Evolutionary conservation across 148 eudicot species (phyloP), one percentile per base, ranked within the genome.

Genomic region (Chenopodium berlandieri): DNA sequence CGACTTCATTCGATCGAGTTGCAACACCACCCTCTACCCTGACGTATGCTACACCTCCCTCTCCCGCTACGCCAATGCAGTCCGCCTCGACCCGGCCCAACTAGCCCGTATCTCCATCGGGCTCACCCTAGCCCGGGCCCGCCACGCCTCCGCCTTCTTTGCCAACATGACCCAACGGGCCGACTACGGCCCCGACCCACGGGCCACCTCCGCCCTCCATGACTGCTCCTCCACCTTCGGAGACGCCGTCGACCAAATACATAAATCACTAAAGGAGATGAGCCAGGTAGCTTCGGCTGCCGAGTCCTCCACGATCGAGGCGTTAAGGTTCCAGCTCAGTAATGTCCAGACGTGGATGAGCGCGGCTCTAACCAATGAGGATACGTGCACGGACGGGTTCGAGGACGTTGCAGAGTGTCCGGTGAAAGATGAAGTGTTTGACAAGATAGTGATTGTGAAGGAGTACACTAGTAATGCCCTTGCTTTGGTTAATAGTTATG

Each of bases 311-410:
- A 30, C 65, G 13, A 6, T 19, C 8, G 93, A 90, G 83, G 79
- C 84, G 64, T 66, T 90, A 11, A 73, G 79, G 86, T 94, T 93
- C 85, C 86, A 90, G 88, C 48, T 94, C 80, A 91, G 92, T 84
- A 94, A 94, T 62, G 95, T 94, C 72, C 94, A 94, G 88, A 92
- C 98, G 87, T 94, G 95, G 94, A 90, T 94, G 95, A 94, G 97
- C 73, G 91, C 98, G 0, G 98, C 95, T 2, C 66, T 94, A 30
- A 90, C 97, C 1, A 89, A 94, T 46, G 95, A 92, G 85, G 97
- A 91, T 79, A 92, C 98, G 72, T 94, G 98, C 77, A 77, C 84
- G 22, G 95, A 91, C 48, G 97, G 97, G 69, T 91, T 94, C 27
- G 78, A 85, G 0, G 91, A 86, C 17, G 94, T 88, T 44, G 70